Evolutionary conservation across 129 eudicot species (phyloP).

Genomic region (Lactuca sativa): DNA sequence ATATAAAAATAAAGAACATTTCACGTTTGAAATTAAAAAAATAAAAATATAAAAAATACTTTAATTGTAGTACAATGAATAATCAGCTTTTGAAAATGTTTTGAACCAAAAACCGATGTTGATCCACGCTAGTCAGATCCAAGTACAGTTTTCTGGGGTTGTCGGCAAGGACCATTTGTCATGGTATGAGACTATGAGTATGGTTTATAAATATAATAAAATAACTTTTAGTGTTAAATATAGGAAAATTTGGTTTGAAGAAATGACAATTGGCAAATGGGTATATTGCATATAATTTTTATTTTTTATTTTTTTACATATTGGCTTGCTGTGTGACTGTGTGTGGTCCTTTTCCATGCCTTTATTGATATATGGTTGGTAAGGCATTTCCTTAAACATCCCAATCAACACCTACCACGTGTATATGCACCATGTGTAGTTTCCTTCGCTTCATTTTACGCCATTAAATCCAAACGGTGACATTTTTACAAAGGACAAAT

Average conservation of each 20-base stretch:
- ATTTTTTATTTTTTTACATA: too few species aligned
- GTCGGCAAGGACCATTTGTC: background rate
- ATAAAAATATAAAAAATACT: too few species aligned
- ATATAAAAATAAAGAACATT: too few species aligned
- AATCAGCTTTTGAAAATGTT: too few species aligned
- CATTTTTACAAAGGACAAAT: background rate
- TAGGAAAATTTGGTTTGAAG: background rate
- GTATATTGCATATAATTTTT: background rate
- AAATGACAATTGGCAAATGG: background rate
- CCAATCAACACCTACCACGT: slow-evolving; percentile 16
- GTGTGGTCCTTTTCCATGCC: background rate
- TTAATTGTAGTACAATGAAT: background rate
- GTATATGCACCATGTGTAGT: background rate
- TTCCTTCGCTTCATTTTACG: background rate
- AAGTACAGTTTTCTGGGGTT: background rate
- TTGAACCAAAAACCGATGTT: background rate
- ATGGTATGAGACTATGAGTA: too few species aligned
- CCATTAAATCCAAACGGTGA: slow-evolving; percentile 57
- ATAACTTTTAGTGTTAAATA: too few species aligned
- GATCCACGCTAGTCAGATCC: background rate
- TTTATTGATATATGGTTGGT: slow-evolving; percentile 22
- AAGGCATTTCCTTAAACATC: background rate
- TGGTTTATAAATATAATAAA: too few species aligned
- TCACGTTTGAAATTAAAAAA: too few species aligned
- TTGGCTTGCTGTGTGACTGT: background rate